Conservation (phyloP, 208 protist species). For the Blastocrithidia nonstop region DNA sequence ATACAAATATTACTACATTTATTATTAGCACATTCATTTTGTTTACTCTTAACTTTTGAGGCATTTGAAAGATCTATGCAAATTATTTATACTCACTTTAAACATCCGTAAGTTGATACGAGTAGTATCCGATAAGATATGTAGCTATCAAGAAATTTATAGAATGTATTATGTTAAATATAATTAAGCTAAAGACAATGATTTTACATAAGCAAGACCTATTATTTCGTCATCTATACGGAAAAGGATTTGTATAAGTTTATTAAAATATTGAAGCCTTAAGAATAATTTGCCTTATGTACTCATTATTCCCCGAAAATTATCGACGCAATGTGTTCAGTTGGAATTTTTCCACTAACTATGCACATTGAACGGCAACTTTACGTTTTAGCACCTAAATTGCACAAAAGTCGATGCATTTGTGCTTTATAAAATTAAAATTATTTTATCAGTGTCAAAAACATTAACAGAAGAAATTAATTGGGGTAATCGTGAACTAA, state of each 20-base stretch:
- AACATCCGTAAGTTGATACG: too few relatives aligned
- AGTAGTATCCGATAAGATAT: background rate
- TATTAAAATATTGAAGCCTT: background rate
- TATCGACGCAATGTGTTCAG: background rate
- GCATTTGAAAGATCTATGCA: too few relatives aligned
- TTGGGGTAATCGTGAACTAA: background rate
- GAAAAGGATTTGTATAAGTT: background rate
- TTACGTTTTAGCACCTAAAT: background rate
- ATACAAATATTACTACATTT: too few relatives aligned
- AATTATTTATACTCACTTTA: too few relatives aligned
- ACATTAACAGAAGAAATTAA: background rate
- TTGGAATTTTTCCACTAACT: background rate
- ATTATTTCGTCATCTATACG: background rate
- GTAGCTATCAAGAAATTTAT: constrained; percentile 3
- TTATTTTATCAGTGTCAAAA: background rate
- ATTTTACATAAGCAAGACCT: background rate
- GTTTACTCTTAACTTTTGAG: too few relatives aligned
- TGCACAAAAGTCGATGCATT: background rate
- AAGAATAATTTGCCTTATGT: background rate
- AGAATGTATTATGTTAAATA: background rate
- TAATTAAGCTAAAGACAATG: background rate
- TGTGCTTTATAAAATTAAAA: background rate
- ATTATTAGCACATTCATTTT: too few relatives aligned
- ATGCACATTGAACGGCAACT: too few relatives aligned
- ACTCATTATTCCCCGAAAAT: background rate